Percentiles rank a stretch among this genome's conserved stretches.
Conservation (phyloP, 805 yeast species). For the Torulaspora microellipsoides region DNA sequence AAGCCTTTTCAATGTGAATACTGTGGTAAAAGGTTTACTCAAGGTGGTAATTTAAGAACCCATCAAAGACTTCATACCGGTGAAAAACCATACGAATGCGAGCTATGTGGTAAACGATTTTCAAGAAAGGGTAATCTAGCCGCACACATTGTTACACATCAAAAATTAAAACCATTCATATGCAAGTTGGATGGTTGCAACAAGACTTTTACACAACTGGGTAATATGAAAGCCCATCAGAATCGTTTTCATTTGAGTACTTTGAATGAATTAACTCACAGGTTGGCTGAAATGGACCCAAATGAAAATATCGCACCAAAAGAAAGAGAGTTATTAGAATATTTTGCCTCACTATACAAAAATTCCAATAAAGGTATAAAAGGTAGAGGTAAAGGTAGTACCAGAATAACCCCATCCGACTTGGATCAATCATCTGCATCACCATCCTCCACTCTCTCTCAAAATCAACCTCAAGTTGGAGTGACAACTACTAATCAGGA, state of each 20-base stretch:
- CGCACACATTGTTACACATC: conserved; percentile 81
- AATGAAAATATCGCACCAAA: conserved; percentile 48
- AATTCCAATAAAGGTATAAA: conserved; percentile 87
- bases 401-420: conserved; percentile 16
- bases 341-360: conserved; percentile 78
- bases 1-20: conserved; percentile 77
- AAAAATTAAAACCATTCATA: conserved; percentile 67
- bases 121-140: conserved; percentile 90
- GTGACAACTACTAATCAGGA: too few species aligned
- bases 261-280: conserved; percentile 59
- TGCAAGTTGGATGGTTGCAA: conserved; percentile 80
- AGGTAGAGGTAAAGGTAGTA: conserved; percentile 68
- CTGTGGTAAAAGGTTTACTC: conserved; percentile 81
- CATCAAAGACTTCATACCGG: conserved; percentile 87
- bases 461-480: neutral
- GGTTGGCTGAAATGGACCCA: conserved; percentile 58
- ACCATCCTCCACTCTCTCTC: neutral
- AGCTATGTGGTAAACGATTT: conserved; percentile 67
- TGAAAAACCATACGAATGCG: conserved; percentile 84
- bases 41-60: conserved; percentile 84
- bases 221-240: conserved; percentile 91
- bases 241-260: conserved; percentile 80
- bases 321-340: conserved; percentile 66
- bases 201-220: conserved; percentile 85
- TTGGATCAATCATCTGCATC: conserved; percentile 7